Base-by-base conservation (phyloP, 306 rosid species). In the Lathyrus aphaca region DNA sequence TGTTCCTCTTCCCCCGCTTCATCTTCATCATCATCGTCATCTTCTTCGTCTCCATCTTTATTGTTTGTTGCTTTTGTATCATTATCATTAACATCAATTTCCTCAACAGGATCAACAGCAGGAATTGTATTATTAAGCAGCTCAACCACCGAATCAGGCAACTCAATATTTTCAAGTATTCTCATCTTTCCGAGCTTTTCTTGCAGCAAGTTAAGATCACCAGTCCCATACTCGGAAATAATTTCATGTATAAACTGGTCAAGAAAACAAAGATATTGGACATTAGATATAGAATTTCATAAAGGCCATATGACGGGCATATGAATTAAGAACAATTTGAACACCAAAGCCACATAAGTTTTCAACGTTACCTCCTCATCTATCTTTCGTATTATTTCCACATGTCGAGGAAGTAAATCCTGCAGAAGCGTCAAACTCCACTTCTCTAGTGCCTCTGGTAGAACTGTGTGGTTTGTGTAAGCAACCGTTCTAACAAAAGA, bases 361-460 rank as follows among this genome's bases (percentile, higher is more conserved):
- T 69, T 49, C 30, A 18, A 5, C 27, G 7, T 49, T 86, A 93
- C 98, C 96, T 90, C 91, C 81, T 90, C 97, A 45, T 93, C 98
- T 55, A 90, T 88, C 79, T 45, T 71, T 81, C 78, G 77, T 66
- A 90, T 86, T 69, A 93, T 88, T 83, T 93, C 91, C 48, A 90
- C 86, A 58, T 93, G 98, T 66, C 96, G 94, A 65, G 98, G 98
- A 73, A 93, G 96, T 69, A 93, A 77, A 81, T 82, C 81, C 80
- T 88, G 85, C 83, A 93, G 83, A 65, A 93, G 97, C 43, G 81
- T 82, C 14, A 88, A 71, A 82, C 87, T 93, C 98, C 97, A 93
- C 80, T 90, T 93, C 86, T 93, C 98, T 80, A 93, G 82, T 40
- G 97, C 98, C 82, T 93, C 98, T 0, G 98, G 98, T 30, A 93